These are phyloP conservation scores for Nadsonia starkeyi-henricii DNA, from an alignment of 1,139 yeast species.

Conservation along the genomic window DNA sequence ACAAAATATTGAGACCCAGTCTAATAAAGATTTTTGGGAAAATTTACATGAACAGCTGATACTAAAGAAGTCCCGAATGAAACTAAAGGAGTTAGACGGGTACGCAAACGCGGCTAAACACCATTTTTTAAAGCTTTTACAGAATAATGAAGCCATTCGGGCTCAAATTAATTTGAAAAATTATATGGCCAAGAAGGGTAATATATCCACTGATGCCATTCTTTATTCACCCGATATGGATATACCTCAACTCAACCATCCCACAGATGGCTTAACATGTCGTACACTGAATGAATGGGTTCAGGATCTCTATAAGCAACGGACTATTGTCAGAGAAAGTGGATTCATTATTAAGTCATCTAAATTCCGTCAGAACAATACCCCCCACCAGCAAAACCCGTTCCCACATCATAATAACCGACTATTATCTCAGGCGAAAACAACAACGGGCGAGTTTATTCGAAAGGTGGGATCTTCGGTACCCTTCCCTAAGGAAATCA, in stretches of 20 bases:
- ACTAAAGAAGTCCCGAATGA: constrained; percentile 15
- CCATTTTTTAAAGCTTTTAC: constrained; percentile 8
- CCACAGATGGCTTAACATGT: background rate
- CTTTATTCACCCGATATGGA: background rate
- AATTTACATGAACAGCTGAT: constrained; percentile 22
- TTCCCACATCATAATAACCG: too few species aligned
- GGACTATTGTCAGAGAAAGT: background rate
- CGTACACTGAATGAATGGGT: background rate
- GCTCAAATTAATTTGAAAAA: background rate
- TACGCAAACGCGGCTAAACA: constrained; percentile 11
- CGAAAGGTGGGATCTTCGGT: background rate
- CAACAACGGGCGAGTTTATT: background rate
- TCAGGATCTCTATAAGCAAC: background rate
- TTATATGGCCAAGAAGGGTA: background rate
- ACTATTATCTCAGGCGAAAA: too few species aligned
- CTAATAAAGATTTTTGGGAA: constrained; percentile 17
- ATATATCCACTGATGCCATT: background rate
- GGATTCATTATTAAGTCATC: background rate
- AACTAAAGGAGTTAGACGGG: constrained; percentile 11
- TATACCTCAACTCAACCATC: background rate
- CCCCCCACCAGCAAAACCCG: too few species aligned
- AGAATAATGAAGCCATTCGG: constrained; percentile 3
- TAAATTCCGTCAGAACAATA: too few species aligned
- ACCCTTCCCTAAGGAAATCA: background rate
- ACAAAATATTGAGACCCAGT: constrained; percentile 13